Conservation (phyloP, 495 filamentous ascomycete species). For the Saxophila tyrrhenica region DNA sequence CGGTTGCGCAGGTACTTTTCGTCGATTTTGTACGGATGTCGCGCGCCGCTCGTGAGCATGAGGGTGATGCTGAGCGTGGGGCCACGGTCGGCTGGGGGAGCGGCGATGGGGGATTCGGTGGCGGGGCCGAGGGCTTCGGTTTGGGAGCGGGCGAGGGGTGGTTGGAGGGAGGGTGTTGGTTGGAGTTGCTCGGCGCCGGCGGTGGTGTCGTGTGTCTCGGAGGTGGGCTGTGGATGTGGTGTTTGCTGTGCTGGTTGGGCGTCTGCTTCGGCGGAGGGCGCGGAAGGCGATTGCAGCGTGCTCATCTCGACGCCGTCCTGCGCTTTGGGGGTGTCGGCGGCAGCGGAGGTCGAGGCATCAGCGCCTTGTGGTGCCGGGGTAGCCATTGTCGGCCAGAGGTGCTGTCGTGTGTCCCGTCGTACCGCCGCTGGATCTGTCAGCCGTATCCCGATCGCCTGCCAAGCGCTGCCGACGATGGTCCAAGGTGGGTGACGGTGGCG, state of each 20-base stretch:
- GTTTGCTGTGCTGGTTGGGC: neutral
- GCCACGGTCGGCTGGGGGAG: conserved; percentile 16
- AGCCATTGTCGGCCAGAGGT: neutral
- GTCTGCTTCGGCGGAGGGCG: neutral
- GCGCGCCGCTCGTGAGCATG: conserved; percentile 65
- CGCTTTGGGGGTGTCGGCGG: conserved; percentile 3
- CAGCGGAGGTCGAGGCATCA: neutral
- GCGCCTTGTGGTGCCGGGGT: neutral
- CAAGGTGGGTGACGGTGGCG: too few relatives aligned
- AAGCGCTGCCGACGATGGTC: neutral
- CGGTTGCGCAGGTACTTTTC: conserved; percentile 72
- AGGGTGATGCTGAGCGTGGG: conserved; percentile 51
- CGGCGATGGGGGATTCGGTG: conserved; percentile 23
- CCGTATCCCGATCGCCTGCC: neutral
- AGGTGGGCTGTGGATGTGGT: neutral
- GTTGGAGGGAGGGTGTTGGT: neutral
- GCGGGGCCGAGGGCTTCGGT: conserved; percentile 31
- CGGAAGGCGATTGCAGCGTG: conserved; percentile 9
- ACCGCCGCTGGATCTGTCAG: neutral
- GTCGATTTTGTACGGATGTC: conserved; percentile 80
- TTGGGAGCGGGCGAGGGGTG: conserved; percentile 22
- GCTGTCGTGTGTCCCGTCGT: neutral
- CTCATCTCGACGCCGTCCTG: conserved; percentile 16
- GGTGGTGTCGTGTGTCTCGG: neutral
- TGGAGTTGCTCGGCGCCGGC: neutral